phyloP scores from a whole-genome alignment of 345 rosid genomes.

The Clausena lansium region DNA sequence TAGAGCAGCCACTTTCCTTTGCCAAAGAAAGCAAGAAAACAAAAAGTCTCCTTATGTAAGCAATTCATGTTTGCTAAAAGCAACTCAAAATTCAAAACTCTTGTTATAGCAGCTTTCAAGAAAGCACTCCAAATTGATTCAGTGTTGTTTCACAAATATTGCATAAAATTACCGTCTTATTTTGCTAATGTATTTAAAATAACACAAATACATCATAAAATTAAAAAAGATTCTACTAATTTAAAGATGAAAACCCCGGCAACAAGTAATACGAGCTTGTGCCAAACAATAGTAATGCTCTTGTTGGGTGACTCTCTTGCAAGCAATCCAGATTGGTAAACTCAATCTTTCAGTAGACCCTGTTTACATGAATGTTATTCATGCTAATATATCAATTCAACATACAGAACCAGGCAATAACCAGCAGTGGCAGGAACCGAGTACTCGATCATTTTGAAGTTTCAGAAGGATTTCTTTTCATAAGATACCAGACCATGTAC shows the following conservation, averaged over 20 bases:
- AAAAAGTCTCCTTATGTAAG: not conserved
- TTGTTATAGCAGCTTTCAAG: not conserved
- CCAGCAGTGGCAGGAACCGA: not conserved
- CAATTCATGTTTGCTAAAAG: no score
- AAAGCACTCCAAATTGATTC: not conserved
- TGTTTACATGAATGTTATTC: not conserved
- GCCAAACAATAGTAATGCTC: not conserved
- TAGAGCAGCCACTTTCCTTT: no score
- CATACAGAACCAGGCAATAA: not conserved
- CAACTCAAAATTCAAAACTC: no score
- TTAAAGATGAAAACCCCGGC: not conserved
- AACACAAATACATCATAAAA: not conserved
- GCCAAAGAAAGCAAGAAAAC: not conserved
- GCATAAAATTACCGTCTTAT: not conserved
- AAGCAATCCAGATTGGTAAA: not conserved
- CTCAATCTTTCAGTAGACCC: not conserved
- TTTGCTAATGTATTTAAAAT: not conserved
- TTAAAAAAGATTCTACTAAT: not conserved
- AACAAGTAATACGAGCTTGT: no score
- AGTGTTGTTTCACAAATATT: not conserved
- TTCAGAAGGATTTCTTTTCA: conserved; percentile 65
- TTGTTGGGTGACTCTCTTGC: not conserved
- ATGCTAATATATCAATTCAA: not conserved
- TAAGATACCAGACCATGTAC: conserved; percentile 72
- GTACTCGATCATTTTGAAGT: not conserved